phyloP scores from a whole-genome alignment of 306 rosid species.

The Dalbergia oliveri region DNA sequence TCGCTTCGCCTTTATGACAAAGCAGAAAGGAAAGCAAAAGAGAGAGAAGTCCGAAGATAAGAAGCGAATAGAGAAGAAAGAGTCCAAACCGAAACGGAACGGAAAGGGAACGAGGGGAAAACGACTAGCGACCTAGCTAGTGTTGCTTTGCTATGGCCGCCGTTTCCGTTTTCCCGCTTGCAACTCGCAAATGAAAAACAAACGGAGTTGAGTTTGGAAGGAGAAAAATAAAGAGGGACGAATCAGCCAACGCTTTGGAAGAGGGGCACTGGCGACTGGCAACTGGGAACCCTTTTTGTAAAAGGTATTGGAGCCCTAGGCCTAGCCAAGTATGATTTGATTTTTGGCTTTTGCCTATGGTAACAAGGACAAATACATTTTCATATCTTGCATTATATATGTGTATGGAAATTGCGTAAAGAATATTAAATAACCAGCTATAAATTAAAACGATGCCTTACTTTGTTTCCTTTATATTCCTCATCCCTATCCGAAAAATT shows the following conservation, averaged over 20 bases:
- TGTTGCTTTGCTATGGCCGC: conserved; percentile 41
- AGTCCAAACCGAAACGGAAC: conserved; percentile 22
- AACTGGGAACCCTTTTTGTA: background rate
- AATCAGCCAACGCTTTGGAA: conserved; percentile 5
- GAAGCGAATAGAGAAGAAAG: background rate
- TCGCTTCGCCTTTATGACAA: conserved; percentile 15
- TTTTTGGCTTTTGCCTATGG: background rate
- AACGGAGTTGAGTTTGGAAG: conserved; percentile 44
- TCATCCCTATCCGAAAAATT: conserved; percentile 26
- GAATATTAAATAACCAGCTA: background rate
- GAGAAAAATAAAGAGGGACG: background rate
- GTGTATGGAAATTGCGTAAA: conserved; percentile 2
- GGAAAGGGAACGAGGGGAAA: background rate
- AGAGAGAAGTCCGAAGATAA: background rate
- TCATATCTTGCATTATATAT: background rate
- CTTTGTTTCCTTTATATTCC: conserved; percentile 14
- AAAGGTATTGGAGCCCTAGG: background rate
- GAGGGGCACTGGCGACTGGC: background rate
- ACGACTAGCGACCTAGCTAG: conserved; percentile 30
- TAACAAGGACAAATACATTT: conserved; percentile 25
- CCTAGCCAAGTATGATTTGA: background rate
- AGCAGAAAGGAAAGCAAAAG: background rate
- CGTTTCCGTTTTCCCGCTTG: conserved; percentile 64
- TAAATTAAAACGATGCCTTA: background rate
- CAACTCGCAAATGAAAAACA: conserved; percentile 35